Percentiles rank a stretch among this genome's conserved stretches.
phyloP scores from a whole-genome alignment of 2,329 filamentous ascomycete species.

The Clarireedia homoeocarpa region DNA sequence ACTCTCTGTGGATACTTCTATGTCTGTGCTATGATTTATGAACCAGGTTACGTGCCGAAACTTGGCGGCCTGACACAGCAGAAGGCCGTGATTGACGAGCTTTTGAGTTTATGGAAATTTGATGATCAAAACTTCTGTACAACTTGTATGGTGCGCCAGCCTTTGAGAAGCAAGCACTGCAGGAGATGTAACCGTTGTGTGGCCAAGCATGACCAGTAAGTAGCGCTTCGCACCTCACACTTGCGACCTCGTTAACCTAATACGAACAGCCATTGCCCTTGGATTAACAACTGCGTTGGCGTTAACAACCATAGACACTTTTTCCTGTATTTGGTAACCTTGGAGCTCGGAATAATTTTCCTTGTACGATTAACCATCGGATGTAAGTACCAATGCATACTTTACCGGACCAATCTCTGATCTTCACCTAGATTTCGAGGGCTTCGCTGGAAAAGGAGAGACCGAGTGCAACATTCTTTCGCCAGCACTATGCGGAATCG shows the following conservation, averaged over 20 bases:
- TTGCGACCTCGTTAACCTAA: neutral
- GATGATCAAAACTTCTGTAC: conserved; percentile 94
- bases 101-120: conserved; percentile 79
- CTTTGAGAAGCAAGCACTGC: conserved; percentile 92
- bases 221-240: neutral
- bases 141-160: conserved; percentile 87
- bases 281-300: conserved; percentile 94
- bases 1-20: conserved; percentile 78
- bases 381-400: conserved; percentile 45
- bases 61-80: conserved; percentile 83
- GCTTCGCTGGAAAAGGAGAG: conserved; percentile 44
- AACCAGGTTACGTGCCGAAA: conserved; percentile 91
- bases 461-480: conserved; percentile 67
- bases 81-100: conserved; percentile 78
- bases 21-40: conserved; percentile 71
- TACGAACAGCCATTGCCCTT: conserved; percentile 74
- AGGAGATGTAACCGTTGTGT: conserved; percentile 85
- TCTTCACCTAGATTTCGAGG: conserved; percentile 50
- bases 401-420: conserved; percentile 21
- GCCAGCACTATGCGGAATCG: conserved; percentile 63
- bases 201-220: conserved; percentile 93
- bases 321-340: conserved; percentile 74
- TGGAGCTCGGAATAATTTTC: conserved; percentile 66
- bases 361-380: conserved; percentile 66
- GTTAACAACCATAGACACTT: conserved; percentile 96